Conservation (phyloP, 257 asterid genomes). For the Solanum infundibuliforme region DNA sequence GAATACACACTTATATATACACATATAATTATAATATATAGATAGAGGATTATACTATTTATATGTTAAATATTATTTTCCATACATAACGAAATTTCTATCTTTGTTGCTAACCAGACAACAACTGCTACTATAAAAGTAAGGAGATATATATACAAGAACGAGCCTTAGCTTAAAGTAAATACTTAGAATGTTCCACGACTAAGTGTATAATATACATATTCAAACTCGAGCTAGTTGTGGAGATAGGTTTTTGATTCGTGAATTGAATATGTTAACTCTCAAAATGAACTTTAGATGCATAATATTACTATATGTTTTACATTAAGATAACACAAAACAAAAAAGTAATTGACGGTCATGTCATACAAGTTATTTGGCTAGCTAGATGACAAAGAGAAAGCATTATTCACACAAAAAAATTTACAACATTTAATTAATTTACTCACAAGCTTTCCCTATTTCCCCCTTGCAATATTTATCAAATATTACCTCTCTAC, state of each 20-base stretch:
- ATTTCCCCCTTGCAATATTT: constrained; percentile 9
- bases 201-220: neutral
- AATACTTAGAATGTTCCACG: neutral
- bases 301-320: neutral
- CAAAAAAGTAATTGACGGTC: neutral
- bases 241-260: neutral
- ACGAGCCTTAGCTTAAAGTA: neutral
- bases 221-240: neutral
- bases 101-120: neutral
- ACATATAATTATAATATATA: neutral
- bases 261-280: neutral
- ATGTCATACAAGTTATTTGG: constrained; percentile 1
- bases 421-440: constrained; percentile 21
- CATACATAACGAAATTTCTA: neutral
- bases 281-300: neutral
- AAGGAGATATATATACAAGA: neutral
- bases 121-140: neutral
- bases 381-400: constrained; percentile 10
- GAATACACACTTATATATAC: too few relatives aligned
- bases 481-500: constrained; percentile 11
- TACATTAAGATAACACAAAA: neutral
- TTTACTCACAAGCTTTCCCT: neutral
- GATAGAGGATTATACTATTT: neutral
- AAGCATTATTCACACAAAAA: constrained; percentile 32
- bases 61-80: neutral